Evolutionary conservation across 441 rosid genomes (phyloP).

Genomic region (Gossypium schwendimanii): DNA sequence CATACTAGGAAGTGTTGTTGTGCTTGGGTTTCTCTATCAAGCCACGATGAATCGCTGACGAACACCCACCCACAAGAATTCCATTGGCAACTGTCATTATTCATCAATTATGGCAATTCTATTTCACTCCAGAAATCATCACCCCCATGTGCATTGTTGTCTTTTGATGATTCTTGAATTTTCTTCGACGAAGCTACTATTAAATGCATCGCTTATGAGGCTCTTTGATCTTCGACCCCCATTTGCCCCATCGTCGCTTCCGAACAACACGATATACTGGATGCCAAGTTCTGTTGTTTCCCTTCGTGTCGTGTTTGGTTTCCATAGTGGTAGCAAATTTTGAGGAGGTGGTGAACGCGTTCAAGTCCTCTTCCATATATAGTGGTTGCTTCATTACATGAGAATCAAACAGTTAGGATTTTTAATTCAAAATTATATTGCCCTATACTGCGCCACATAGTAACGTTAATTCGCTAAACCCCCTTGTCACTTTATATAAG

Average conservation of each 20-base stretch:
- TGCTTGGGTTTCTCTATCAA: slow-evolving; percentile 33
- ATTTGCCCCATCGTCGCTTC: slow-evolving; percentile 59
- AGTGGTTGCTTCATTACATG: slow-evolving; percentile 42
- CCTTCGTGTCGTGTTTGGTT: slow-evolving; percentile 1
- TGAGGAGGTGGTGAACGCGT: slow-evolving; percentile 12
- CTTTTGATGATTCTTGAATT: slow-evolving; percentile 13
- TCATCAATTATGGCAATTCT: slow-evolving; percentile 63
- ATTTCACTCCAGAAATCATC: slow-evolving; percentile 76
- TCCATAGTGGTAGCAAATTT: neutral
- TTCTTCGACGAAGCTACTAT: slow-evolving; percentile 24
- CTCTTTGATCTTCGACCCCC: slow-evolving; percentile 63
- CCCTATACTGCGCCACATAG: too few relatives aligned
- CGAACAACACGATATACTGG: slow-evolving; percentile 50
- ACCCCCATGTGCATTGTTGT: neutral
- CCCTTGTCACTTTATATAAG: too few relatives aligned
- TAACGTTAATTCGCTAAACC: too few relatives aligned
- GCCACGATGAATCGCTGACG: slow-evolving; percentile 36
- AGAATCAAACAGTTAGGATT: neutral
- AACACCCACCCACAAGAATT: slow-evolving; percentile 31
- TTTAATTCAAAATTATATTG: too few relatives aligned
- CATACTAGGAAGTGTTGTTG: slow-evolving; percentile 36
- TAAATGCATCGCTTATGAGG: slow-evolving; percentile 47
- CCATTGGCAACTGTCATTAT: slow-evolving; percentile 28
- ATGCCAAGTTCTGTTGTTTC: slow-evolving; percentile 38
- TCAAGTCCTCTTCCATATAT: slow-evolving; percentile 29